A percentile compares a stretch with the other conserved stretches of the same genome.
These are phyloP conservation scores for Fragaria nilgerrensis DNA, from an alignment of 306 rosid genomes.

Conservation along the genomic window DNA sequence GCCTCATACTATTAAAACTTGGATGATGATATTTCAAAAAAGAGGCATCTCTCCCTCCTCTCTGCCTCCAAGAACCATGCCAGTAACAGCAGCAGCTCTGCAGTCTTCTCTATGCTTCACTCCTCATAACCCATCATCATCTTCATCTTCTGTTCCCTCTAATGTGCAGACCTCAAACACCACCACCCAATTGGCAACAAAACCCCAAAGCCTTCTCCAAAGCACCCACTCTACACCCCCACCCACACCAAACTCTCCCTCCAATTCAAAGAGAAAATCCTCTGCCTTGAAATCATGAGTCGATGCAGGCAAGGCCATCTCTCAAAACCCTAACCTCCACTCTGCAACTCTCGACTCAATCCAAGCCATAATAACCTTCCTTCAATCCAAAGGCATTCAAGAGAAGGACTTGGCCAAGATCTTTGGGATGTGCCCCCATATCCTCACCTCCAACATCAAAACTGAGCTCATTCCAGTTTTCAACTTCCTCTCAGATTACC, in stretches of 20 bases:
- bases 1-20: neutral
- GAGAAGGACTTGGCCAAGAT: slow-evolving; percentile 67
- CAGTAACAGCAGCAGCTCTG: slow-evolving; percentile 38
- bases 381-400: slow-evolving; percentile 67
- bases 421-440: slow-evolving; percentile 84
- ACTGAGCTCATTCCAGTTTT: slow-evolving; percentile 76
- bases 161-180: slow-evolving; percentile 24
- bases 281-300: slow-evolving; percentile 85
- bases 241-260: slow-evolving; percentile 55
- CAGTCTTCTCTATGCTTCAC: slow-evolving; percentile 58
- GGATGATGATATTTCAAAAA: slow-evolving; percentile 9
- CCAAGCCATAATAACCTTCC: slow-evolving; percentile 62
- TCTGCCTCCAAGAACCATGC: slow-evolving; percentile 31
- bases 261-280: slow-evolving; percentile 80
- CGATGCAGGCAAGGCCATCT: slow-evolving; percentile 80
- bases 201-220: slow-evolving; percentile 63
- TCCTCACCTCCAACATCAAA: slow-evolving; percentile 65
- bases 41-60: neutral
- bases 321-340: slow-evolving; percentile 68
- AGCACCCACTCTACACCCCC: slow-evolving; percentile 63
- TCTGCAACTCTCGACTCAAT: slow-evolving; percentile 55
- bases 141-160: slow-evolving; percentile 8
- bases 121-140: slow-evolving; percentile 42
- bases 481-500: slow-evolving; percentile 56
- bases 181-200: slow-evolving; percentile 38